phyloP scores from a whole-genome alignment of 345 rosid species.

The Chamaenerion angustifolium region DNA sequence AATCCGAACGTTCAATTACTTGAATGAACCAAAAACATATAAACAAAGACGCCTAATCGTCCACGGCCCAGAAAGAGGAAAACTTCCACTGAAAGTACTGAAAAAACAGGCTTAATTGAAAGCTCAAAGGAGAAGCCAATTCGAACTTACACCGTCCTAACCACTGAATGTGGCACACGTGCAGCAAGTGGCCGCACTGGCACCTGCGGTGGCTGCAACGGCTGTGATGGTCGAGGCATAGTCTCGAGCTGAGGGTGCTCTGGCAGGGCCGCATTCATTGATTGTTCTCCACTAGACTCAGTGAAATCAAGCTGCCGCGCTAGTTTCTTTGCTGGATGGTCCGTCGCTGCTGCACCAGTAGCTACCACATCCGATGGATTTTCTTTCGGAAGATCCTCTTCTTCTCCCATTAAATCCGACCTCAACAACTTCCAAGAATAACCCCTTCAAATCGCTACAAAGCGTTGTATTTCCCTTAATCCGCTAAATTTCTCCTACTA shows the following conservation, averaged over 20 bases:
- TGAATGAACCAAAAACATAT: not conserved
- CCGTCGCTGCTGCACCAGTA: constrained; percentile 8
- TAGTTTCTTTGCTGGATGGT: constrained; percentile 50
- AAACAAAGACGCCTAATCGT: not conserved
- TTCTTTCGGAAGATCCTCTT: constrained; percentile 56
- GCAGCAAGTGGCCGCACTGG: constrained; percentile 9
- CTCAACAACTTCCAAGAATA: not conserved
- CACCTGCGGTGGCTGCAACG: constrained; percentile 12
- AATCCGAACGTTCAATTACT: not conserved
- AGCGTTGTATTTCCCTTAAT: too few relatives aligned
- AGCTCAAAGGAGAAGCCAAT: not conserved
- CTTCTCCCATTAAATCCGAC: constrained; percentile 47
- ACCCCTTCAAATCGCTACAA: not conserved
- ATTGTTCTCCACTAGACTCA: constrained; percentile 20
- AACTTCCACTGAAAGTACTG: not conserved
- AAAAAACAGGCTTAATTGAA: not conserved
- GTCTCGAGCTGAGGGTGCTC: constrained; percentile 35
- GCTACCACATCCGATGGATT: constrained; percentile 24
- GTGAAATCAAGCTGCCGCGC: constrained; percentile 97
- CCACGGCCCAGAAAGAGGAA: too few relatives aligned
- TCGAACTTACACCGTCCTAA: constrained; percentile 46
- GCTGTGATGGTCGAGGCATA: constrained; percentile 10
- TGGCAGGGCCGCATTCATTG: constrained; percentile 26
- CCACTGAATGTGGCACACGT: constrained; percentile 26
- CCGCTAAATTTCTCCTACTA: not conserved